Evolutionary conservation across 208 protist genomes (phyloP).

Genomic region (Crithidia thermophila): DNA sequence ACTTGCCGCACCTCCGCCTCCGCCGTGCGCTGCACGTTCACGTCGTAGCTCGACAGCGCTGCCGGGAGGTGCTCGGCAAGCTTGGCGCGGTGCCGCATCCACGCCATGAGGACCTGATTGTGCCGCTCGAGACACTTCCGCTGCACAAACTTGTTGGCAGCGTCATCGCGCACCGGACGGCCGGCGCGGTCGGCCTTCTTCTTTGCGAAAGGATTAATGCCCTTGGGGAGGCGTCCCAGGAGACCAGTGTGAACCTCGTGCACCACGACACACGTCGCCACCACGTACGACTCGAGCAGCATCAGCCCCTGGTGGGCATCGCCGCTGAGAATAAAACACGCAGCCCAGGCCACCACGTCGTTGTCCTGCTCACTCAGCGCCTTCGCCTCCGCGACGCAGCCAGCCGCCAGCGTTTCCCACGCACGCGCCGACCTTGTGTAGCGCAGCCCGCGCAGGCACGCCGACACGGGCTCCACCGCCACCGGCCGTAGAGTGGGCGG

Average conservation of each 20-base stretch:
- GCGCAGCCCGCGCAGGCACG: conserved; percentile 14
- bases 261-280: conserved; percentile 53
- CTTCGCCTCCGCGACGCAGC: conserved; percentile 51
- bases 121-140: conserved; percentile 25
- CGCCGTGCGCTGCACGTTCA: conserved; percentile 15
- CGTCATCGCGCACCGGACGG: background rate
- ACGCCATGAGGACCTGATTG: conserved; percentile 25
- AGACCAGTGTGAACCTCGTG: conserved; percentile 18
- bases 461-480: conserved; percentile 13
- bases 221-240: conserved; percentile 1
- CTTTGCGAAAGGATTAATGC: background rate
- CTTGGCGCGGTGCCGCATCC: conserved; percentile 25
- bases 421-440: conserved; percentile 34
- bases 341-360: conserved; percentile 61
- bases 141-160: background rate
- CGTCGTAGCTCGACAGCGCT: conserved; percentile 14
- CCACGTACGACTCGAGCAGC: conserved; percentile 66
- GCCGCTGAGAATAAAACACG: conserved; percentile 49
- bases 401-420: conserved; percentile 52
- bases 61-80: background rate
- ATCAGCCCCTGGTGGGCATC: conserved; percentile 41
- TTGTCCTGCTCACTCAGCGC: conserved; percentile 45
- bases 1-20: conserved; percentile 31
- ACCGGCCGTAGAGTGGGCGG: background rate
- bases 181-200: background rate